Base-by-base conservation (phyloP, 768 basidiomycete genomes). In the Crassisporium funariophilum region DNA sequence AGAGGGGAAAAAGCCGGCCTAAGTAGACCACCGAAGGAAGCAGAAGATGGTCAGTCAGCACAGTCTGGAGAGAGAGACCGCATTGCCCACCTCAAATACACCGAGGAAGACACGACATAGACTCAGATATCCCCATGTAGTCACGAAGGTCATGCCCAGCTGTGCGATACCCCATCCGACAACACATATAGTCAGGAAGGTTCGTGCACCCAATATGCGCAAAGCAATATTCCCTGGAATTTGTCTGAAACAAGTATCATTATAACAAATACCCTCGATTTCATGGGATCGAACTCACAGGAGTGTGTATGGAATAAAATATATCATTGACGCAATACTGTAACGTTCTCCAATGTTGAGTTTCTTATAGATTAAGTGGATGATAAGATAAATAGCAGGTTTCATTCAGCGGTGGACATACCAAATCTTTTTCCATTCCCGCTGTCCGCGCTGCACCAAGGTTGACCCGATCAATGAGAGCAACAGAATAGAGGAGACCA, bases 1-100 rank as follows among this genome's bases (percentile, higher is more conserved):
- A 0, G 65, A 66, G 25, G 73, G 73, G 53, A 74, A 71, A 52
- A 75, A 72, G 11, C 66, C 69, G 9, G 71, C 67, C 69, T 69
- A 38, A 22, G 21, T 34, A 27, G 21, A 12, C 29, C 9, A 35
- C 3, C 38, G 15, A 13, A 11, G n/a, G 11, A 12, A 16, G 17
- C 35, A 31, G n/a, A 10, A 33, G 34, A 35, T 13, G 16, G n/a
- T 24, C 8, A 5, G 29, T 9, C 8, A 16, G n/a, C n/a, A n/a
- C n/a, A n/a, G n/a, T n/a, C n/a, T n/a, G n/a, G n/a, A n/a, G n/a
- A n/a, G n/a, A n/a, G n/a, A n/a, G n/a, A n/a, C n/a, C n/a, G n/a
- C n/a, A n/a, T n/a, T n/a, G n/a, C 11, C 10, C 4, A 62, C 57
- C 52, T 69, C 67, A 36, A 67, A 68, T 16, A 54, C 42, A 11